These are phyloP conservation scores for Fusarium metavorans DNA, from an alignment of 2,329 filamentous ascomycete species.

Conservation along the genomic window DNA sequence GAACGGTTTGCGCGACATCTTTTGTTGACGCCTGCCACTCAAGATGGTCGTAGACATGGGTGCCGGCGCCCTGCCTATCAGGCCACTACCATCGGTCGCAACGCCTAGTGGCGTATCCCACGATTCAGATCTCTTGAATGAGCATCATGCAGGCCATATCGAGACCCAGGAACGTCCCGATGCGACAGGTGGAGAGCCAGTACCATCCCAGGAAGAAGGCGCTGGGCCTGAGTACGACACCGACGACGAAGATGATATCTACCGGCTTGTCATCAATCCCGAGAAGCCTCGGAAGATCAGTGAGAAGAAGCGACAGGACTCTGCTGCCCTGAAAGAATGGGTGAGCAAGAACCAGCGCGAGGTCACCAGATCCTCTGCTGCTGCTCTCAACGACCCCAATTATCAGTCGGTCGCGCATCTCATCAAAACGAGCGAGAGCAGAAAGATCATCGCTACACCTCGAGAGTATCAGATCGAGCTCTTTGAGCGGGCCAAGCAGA, in stretches of 20 bases:
- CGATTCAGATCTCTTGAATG: not conserved
- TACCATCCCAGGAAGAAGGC: not conserved
- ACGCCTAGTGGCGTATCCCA: not conserved
- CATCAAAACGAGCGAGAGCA: constrained; percentile 52
- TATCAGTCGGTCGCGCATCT: constrained; percentile 50
- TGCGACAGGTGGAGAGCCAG: not conserved
- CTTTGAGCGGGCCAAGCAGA: constrained; percentile 85
- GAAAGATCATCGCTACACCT: constrained; percentile 78
- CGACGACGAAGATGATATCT: constrained; percentile 44
- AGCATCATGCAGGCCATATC: too few relatives aligned
- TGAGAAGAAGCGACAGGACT: constrained; percentile 62
- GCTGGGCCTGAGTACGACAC: constrained; percentile 29
- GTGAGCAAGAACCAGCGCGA: constrained; percentile 52
- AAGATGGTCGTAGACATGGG: constrained; percentile 5
- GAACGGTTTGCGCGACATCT: not conserved
- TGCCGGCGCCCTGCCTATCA: not conserved
- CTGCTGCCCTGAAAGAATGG: constrained; percentile 62
- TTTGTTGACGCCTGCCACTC: not conserved
- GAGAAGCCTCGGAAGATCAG: constrained; percentile 53
- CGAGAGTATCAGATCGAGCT: constrained; percentile 93
- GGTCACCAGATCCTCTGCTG: constrained; percentile 46
- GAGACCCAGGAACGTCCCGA: not conserved
- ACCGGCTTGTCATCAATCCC: constrained; percentile 46
- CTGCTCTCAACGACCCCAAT: constrained; percentile 42
- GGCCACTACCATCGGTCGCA: not conserved